phyloP scores from a whole-genome alignment of 2,329 filamentous ascomycete genomes.

The Myriosclerotinia curreyana region DNA sequence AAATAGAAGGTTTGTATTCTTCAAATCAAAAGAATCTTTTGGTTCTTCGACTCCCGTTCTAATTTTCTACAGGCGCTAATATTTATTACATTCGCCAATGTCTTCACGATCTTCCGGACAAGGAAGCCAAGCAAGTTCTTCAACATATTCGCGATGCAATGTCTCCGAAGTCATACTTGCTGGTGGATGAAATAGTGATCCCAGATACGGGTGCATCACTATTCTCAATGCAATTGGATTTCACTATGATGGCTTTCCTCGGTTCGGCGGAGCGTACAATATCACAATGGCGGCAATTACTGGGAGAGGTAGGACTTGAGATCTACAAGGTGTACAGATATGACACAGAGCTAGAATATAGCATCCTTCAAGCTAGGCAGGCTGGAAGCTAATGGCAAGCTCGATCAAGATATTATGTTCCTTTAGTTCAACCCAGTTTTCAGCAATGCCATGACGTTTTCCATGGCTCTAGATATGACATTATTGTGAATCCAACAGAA shows the following conservation, averaged over 20 bases:
- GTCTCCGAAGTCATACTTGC: conserved; percentile 27
- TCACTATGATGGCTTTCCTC: conserved; percentile 40
- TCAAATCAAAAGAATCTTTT: not conserved
- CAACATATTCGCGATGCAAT: conserved; percentile 32
- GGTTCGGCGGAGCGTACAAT: conserved; percentile 20
- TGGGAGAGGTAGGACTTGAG: conserved; percentile 19
- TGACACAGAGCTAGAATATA: conserved; percentile 11
- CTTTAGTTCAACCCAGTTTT: no score
- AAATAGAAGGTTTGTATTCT: conserved; percentile 28
- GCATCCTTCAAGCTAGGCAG: not conserved
- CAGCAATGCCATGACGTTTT: no score
- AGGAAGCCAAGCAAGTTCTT: conserved; percentile 30
- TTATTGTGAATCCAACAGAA: no score
- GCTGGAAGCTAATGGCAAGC: no score
- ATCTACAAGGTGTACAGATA: not conserved
- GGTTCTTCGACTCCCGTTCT: not conserved
- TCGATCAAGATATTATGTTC: no score
- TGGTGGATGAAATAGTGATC: conserved; percentile 41
- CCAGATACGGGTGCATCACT: conserved; percentile 36
- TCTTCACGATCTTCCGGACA: conserved; percentile 40
- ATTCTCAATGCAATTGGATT: conserved; percentile 39
- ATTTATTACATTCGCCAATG: conserved; percentile 38
- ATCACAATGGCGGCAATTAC: conserved; percentile 16
- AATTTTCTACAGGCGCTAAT: conserved; percentile 6
- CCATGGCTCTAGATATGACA: no score